Evolutionary conservation across 2,329 filamentous ascomycete genomes (phyloP).

Genomic region (Microcyclosporella mali): DNA sequence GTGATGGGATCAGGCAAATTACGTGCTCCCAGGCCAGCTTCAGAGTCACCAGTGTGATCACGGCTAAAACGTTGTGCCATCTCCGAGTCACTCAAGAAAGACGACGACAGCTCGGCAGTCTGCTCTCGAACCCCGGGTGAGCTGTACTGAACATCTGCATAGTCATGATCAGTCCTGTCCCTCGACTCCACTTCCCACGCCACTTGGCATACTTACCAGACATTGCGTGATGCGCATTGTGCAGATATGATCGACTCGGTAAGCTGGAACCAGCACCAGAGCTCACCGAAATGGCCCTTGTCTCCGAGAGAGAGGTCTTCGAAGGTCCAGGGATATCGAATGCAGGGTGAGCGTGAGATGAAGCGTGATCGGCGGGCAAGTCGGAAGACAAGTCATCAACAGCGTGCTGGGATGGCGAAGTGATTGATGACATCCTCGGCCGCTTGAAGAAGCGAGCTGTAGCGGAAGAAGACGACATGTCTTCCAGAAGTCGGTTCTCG

Average conservation of each 20-base stretch:
- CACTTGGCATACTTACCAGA: slow-evolving; percentile 12
- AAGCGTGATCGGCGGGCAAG: neutral
- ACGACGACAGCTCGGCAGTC: slow-evolving; percentile 34
- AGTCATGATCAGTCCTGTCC: slow-evolving; percentile 1
- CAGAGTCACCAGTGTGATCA: slow-evolving; percentile 5
- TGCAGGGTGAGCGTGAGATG: too few species aligned
- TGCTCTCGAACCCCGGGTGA: slow-evolving; percentile 35
- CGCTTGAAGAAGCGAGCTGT: slow-evolving; percentile 16
- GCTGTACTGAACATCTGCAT: slow-evolving; percentile 40
- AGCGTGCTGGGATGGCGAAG: slow-evolving; percentile 5
- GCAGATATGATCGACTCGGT: slow-evolving; percentile 33
- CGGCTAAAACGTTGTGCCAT: slow-evolving; percentile 19
- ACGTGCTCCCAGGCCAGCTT: slow-evolving; percentile 1
- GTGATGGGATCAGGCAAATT: slow-evolving; percentile 25
- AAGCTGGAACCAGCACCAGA: slow-evolving; percentile 16
- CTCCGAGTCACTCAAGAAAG: slow-evolving; percentile 32
- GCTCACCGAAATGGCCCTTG: slow-evolving; percentile 9
- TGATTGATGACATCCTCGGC: slow-evolving; percentile 18
- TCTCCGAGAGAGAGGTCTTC: neutral
- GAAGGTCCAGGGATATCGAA: neutral
- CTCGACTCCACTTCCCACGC: neutral
- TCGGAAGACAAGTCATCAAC: slow-evolving; percentile 9
- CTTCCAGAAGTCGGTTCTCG: neutral
- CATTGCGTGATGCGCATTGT: slow-evolving; percentile 25
- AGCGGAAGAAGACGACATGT: slow-evolving; percentile 11